A percentile compares a stretch with the other conserved stretches of the same genome.
Evolutionary conservation across 306 rosid species (phyloP).

Genomic region (Chamaecrista fasciculata): DNA sequence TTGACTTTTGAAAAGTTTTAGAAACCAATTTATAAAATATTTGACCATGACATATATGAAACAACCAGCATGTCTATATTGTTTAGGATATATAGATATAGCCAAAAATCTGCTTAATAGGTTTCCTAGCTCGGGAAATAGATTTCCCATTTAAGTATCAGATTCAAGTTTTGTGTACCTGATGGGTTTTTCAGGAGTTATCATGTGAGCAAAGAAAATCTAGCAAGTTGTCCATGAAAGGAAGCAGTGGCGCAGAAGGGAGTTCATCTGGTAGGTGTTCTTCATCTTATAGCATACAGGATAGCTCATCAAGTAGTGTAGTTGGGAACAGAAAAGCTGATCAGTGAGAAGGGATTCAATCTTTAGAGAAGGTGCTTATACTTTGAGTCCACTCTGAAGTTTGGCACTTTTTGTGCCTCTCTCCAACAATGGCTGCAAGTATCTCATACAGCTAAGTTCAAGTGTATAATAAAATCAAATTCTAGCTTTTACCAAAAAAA

Average conservation of each 20-base stretch:
- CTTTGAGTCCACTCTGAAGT: constrained; percentile 14
- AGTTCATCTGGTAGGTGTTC: constrained; percentile 71
- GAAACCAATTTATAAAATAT: too few species aligned
- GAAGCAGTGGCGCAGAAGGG: constrained; percentile 42
- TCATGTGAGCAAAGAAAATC: constrained; percentile 46
- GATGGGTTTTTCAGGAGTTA: constrained; percentile 49
- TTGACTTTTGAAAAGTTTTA: too few species aligned
- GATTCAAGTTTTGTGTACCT: constrained; percentile 10
- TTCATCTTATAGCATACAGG: constrained; percentile 63
- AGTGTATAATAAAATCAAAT: too few species aligned
- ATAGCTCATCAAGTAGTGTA: constrained; percentile 66
- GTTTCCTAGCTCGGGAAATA: too few species aligned
- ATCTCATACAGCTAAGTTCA: constrained; percentile 11
- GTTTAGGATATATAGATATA: too few species aligned
- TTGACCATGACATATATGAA: too few species aligned
- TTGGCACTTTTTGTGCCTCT: constrained; percentile 19
- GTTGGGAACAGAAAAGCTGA: constrained; percentile 44
- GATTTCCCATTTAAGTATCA: not conserved
- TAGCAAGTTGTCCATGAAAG: constrained; percentile 44
- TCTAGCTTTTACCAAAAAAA: too few species aligned
- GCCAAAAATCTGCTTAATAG: too few species aligned
- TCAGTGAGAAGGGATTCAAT: constrained; percentile 37
- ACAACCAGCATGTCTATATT: too few species aligned
- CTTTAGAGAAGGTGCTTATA: constrained; percentile 15
- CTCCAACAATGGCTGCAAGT: constrained; percentile 13